Percentiles rank a stretch among this genome's conserved stretches.
Conservation (phyloP, 108 stramenopile species). For the Fragilaria crotonensis region DNA sequence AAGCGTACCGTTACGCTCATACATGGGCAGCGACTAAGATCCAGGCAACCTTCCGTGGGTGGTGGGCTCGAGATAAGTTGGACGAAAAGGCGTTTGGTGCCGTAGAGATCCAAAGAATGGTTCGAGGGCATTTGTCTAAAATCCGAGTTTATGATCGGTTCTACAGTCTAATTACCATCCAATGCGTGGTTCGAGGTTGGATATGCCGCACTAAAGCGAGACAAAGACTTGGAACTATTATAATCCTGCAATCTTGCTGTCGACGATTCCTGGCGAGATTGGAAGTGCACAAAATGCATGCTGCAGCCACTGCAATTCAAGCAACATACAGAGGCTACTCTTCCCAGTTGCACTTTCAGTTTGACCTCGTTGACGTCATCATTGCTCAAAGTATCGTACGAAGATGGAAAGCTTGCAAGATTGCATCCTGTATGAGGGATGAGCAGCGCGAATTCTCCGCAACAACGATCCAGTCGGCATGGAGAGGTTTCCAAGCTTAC, state of each 20-base stretch:
- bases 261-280: neutral
- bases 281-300: conserved; percentile 15
- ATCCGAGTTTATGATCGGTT: conserved; percentile 55
- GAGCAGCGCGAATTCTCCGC: conserved; percentile 24
- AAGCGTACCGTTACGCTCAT: conserved; percentile 40
- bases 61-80: conserved; percentile 44
- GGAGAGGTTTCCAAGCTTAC: conserved; percentile 53
- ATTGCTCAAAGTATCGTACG: conserved; percentile 61
- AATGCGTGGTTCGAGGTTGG: conserved; percentile 46
- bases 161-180: conserved; percentile 51
- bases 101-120: conserved; percentile 59
- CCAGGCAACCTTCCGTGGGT: conserved; percentile 63
- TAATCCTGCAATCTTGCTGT: conserved; percentile 9
- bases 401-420: conserved; percentile 23
- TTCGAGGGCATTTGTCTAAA: conserved; percentile 55
- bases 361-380: conserved; percentile 54
- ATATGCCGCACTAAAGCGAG: conserved; percentile 29
- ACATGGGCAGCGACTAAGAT: conserved; percentile 45
- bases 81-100: conserved; percentile 47
- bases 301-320: conserved; percentile 48
- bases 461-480: conserved; percentile 38
- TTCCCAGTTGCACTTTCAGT: conserved; percentile 37
- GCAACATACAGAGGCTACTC: conserved; percentile 39
- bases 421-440: neutral
- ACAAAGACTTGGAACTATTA: conserved; percentile 25